phyloP scores from a whole-genome alignment of 176 grass and related monocot species.

The Canna indica region DNA sequence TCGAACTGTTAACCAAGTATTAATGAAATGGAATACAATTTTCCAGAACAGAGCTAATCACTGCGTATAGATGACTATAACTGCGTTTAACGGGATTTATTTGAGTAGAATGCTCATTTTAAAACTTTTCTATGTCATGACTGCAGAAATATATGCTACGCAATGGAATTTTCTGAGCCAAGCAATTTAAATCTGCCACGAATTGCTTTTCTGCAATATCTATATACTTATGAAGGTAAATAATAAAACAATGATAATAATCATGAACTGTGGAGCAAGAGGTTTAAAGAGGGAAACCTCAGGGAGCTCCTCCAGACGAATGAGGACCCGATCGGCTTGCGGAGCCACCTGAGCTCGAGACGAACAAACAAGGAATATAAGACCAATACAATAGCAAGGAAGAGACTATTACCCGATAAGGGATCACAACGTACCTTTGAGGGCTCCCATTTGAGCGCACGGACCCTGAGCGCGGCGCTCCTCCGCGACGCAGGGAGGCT shows the following conservation, averaged over 20 bases:
- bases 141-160: neutral
- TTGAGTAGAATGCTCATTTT: neutral
- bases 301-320: constrained; percentile 75
- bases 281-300: constrained; percentile 50
- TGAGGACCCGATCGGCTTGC: constrained; percentile 71
- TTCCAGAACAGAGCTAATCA: neutral
- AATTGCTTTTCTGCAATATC: too few relatives aligned
- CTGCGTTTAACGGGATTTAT: neutral
- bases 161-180: neutral
- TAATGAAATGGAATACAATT: neutral
- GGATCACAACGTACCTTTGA: constrained; percentile 31
- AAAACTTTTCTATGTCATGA: neutral
- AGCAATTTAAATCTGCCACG: neutral
- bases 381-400: neutral
- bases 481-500: constrained; percentile 11
- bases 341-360: constrained; percentile 48
- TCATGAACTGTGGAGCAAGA: neutral
- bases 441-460: constrained; percentile 62
- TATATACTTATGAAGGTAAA: too few relatives aligned
- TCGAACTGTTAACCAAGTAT: neutral
- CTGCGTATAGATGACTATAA: neutral
- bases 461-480: constrained; percentile 26
- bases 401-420: neutral
- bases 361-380: neutral
- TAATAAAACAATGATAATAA: neutral